Evolutionary conservation across 805 yeast genomes (phyloP).

Genomic region (Candida incommunis): DNA sequence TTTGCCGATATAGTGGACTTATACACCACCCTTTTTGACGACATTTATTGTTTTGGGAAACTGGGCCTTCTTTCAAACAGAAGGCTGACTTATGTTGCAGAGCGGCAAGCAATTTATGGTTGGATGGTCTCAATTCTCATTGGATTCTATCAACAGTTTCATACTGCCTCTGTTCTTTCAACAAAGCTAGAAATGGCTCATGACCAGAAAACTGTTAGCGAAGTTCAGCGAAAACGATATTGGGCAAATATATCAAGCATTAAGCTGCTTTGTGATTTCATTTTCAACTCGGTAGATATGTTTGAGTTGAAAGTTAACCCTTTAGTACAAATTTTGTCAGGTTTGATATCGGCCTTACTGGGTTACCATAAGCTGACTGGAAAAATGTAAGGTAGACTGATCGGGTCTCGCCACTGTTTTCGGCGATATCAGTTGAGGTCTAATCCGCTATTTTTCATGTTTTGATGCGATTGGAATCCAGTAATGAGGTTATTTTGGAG

Average conservation of each 20-base stretch:
- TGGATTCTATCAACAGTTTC: conserved; percentile 8
- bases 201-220: conserved; percentile 3
- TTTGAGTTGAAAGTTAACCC: conserved; percentile 11
- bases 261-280: conserved; percentile 16
- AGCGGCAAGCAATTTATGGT: conserved; percentile 13
- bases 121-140: conserved; percentile 16
- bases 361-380: conserved; percentile 10
- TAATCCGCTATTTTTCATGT: no score
- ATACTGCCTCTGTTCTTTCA: neutral
- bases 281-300: conserved; percentile 17
- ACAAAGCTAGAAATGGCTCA: neutral
- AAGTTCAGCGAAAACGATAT: neutral
- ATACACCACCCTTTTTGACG: conserved; percentile 17
- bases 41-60: conserved; percentile 14
- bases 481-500: no score
- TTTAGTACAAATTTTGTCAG: conserved; percentile 12
- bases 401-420: no score
- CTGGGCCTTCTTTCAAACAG: conserved; percentile 14
- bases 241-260: conserved; percentile 7
- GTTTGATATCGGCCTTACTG: conserved; percentile 13
- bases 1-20: conserved; percentile 12
- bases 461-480: no score
- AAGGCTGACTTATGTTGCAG: conserved; percentile 9
- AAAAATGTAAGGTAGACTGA: conserved; percentile 4
- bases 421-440: no score